Evolutionary conservation across 164 flowering plant species (phyloP).

Genomic region (Vitis labrusca): DNA sequence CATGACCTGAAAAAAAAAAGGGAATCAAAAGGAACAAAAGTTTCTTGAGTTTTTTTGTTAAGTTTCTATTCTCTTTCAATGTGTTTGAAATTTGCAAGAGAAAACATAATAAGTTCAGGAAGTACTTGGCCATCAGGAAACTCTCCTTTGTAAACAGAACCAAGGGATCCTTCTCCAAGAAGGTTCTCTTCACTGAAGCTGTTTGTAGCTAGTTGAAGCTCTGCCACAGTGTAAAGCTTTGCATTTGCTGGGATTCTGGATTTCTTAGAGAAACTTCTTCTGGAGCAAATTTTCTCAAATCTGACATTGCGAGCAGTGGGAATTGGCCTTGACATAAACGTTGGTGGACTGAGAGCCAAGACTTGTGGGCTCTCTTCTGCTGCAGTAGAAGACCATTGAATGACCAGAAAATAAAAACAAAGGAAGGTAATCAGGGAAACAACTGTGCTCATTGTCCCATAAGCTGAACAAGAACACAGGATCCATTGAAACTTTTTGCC

Average conservation of each 20-base stretch:
- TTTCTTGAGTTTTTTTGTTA: too few relatives aligned
- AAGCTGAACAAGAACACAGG: background rate
- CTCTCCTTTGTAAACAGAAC: constrained; percentile 74
- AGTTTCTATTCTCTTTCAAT: background rate
- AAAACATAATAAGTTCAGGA: background rate
- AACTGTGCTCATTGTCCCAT: background rate
- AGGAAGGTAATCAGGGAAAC: background rate
- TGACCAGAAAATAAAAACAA: background rate
- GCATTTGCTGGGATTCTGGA: constrained; percentile 33
- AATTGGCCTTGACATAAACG: constrained; percentile 22
- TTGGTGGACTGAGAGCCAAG: constrained; percentile 26
- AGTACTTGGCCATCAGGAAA: constrained; percentile 73
- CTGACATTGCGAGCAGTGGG: constrained; percentile 32
- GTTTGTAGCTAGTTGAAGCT: constrained; percentile 72
- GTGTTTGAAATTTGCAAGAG: background rate
- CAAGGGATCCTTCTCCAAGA: constrained; percentile 85
- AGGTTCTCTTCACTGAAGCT: constrained; percentile 60
- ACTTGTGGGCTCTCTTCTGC: constrained; percentile 37
- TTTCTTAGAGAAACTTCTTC: constrained; percentile 49
- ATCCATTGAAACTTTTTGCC: too few relatives aligned
- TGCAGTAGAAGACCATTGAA: constrained; percentile 28
- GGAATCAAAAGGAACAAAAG: background rate
- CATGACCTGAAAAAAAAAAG: constrained; percentile 36
- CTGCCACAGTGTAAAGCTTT: constrained; percentile 51
- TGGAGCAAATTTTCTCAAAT: constrained; percentile 20